Evolutionary conservation across 257 asterid genomes (phyloP).

Genomic region (Marsdenia floribunda): DNA sequence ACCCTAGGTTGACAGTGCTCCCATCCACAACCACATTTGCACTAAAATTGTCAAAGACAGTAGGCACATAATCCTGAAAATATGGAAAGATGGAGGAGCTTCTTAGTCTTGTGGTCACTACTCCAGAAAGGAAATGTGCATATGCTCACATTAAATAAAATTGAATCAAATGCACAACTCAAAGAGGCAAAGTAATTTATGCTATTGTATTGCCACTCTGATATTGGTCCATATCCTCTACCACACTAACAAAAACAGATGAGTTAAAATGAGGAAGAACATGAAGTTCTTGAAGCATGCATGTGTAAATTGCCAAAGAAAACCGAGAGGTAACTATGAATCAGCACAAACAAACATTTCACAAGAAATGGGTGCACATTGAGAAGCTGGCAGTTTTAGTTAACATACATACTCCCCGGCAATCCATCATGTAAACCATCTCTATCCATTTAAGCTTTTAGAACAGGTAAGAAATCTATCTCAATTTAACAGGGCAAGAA

Average conservation of each 20-base stretch:
- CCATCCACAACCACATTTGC: conserved; percentile 88
- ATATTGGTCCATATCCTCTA: neutral
- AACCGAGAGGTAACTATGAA: too few species aligned
- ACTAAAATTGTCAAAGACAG: conserved; percentile 87
- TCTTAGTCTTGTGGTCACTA: neutral
- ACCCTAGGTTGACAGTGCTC: conserved; percentile 68
- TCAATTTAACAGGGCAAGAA: too few species aligned
- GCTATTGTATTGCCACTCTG: too few species aligned
- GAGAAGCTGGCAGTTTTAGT: too few species aligned
- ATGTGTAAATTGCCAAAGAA: too few species aligned
- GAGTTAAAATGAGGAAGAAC: neutral
- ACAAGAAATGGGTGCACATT: too few species aligned
- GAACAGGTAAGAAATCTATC: too few species aligned
- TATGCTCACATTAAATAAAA: neutral
- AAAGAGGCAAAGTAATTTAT: neutral
- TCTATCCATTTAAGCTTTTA: too few species aligned
- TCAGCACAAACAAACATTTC: too few species aligned
- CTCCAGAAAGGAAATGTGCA: neutral
- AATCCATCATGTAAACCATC: too few species aligned
- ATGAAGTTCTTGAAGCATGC: neutral
- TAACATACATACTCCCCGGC: too few species aligned
- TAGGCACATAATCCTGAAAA: conserved; percentile 82
- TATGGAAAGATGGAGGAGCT: neutral
- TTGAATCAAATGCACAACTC: neutral
- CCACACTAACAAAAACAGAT: neutral